Evolutionary conservation across 75 land plant species (phyloP).

Genomic region (Cunninghamia lanceolata): DNA sequence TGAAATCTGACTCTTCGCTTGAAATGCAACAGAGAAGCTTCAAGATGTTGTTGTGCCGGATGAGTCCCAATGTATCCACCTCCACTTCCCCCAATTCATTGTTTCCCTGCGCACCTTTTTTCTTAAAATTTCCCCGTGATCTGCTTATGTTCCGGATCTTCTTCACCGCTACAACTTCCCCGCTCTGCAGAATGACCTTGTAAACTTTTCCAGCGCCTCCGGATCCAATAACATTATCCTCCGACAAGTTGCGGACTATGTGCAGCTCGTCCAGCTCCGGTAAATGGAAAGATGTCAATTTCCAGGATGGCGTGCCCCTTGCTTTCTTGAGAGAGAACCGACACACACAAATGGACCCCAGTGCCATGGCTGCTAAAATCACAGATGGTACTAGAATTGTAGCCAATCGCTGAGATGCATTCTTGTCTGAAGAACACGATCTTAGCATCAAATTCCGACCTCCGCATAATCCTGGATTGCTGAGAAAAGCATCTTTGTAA

Average conservation of each 20-base stretch:
- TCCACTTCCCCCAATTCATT: slow-evolving; percentile 19
- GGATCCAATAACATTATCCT: slow-evolving; percentile 75
- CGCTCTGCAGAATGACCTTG: slow-evolving; percentile 54
- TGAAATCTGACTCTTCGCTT: no score
- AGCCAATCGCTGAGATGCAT: not conserved
- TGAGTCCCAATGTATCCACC: no score
- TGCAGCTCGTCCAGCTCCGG: slow-evolving; percentile 54
- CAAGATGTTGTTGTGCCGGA: no score
- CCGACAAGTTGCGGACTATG: slow-evolving; percentile 52
- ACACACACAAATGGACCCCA: not conserved
- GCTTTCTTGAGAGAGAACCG: not conserved
- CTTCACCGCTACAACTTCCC: slow-evolving; percentile 76
- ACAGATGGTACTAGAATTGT: not conserved
- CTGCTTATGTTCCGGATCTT: slow-evolving; percentile 43
- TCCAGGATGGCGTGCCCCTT: slow-evolving; percentile 41
- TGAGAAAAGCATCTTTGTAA: slow-evolving; percentile 49
- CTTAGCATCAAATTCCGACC: not conserved
- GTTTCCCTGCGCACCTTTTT: slow-evolving; percentile 1
- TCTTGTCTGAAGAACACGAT: not conserved
- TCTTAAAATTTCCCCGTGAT: not conserved
- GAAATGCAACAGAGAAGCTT: no score
- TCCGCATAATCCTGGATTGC: slow-evolving; percentile 61
- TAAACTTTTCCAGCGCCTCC: slow-evolving; percentile 43
- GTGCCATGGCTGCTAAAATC: not conserved
- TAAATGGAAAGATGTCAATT: slow-evolving; percentile 60